These are phyloP conservation scores for Cutaneotrichosporon mucoides DNA, from an alignment of 1,284 basidiomycete genomes.

Conservation along the genomic window DNA sequence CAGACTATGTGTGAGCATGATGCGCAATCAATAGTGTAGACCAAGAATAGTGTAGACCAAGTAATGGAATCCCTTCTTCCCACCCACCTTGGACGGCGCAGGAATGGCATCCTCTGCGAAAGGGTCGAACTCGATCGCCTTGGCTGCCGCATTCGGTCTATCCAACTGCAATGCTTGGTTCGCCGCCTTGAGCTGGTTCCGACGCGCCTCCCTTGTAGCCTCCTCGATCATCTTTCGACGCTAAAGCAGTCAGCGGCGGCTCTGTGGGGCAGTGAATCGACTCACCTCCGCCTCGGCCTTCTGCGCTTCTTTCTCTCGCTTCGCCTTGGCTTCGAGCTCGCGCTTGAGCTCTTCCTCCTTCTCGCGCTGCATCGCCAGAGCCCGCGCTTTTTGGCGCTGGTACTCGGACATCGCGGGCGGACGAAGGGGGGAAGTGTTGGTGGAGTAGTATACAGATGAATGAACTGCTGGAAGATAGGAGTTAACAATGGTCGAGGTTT, in stretches of 20 bases:
- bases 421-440: background rate
- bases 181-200: slow-evolving; percentile 35
- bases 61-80: background rate
- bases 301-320: slow-evolving; percentile 31
- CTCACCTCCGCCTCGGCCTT: slow-evolving; percentile 43
- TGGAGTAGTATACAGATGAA: background rate
- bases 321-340: slow-evolving; percentile 36
- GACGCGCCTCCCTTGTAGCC: slow-evolving; percentile 34
- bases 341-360: slow-evolving; percentile 35
- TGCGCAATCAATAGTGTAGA: too few relatives aligned
- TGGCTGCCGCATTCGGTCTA: slow-evolving; percentile 3
- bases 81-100: slow-evolving; percentile 16
- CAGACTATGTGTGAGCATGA: background rate
- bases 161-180: slow-evolving; percentile 31
- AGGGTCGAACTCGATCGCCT: slow-evolving; percentile 31
- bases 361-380: slow-evolving; percentile 35
- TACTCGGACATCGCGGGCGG: slow-evolving; percentile 29
- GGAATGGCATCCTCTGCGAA: slow-evolving; percentile 40
- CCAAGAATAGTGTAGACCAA: too few relatives aligned
- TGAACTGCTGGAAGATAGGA: background rate
- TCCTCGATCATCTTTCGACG: slow-evolving; percentile 33
- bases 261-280: background rate
- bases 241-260: slow-evolving; percentile 12
- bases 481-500: background rate
- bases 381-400: slow-evolving; percentile 36